phyloP scores from a whole-genome alignment of 2,329 filamentous ascomycete genomes.

The Lachnellula subtilissima region DNA sequence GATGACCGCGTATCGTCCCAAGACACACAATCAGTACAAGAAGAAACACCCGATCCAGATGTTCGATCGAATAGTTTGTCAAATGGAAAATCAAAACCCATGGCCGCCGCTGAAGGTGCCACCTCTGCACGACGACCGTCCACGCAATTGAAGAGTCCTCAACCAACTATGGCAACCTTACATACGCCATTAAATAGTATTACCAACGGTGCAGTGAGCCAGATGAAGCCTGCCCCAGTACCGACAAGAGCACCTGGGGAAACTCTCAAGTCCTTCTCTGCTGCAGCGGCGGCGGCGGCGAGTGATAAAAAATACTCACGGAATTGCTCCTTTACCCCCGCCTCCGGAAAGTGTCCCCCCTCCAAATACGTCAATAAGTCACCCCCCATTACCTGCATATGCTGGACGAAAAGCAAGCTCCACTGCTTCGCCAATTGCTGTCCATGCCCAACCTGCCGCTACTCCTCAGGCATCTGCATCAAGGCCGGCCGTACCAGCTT shows the following conservation, averaged over 20 bases:
- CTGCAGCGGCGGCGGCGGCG: conserved; percentile 86
- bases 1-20: conserved; percentile 92
- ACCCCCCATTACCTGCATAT: conserved; percentile 33
- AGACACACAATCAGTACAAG: conserved; percentile 86
- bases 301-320: conserved; percentile 89
- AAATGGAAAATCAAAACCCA: conserved; percentile 45
- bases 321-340: conserved; percentile 88
- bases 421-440: conserved; percentile 50
- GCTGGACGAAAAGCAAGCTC: conserved; percentile 49
- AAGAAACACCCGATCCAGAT: conserved; percentile 66
- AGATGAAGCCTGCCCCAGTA: conserved; percentile 89
- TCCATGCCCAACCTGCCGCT: conserved; percentile 42
- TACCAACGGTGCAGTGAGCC: conserved; percentile 54
- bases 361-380: conserved; percentile 36
- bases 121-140: conserved; percentile 67
- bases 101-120: conserved; percentile 53
- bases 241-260: conserved; percentile 83
- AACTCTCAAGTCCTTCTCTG: conserved; percentile 93
- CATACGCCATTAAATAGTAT: conserved; percentile 66
- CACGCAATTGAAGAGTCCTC: conserved; percentile 84
- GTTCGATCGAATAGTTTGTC: conserved; percentile 41
- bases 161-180: conserved; percentile 87
- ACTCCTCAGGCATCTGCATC: conserved; percentile 32
- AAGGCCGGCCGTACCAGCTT: conserved; percentile 32
- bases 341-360: conserved; percentile 65